phyloP scores from a whole-genome alignment of 2,329 filamentous ascomycete genomes.

The Moelleriella libera region DNA sequence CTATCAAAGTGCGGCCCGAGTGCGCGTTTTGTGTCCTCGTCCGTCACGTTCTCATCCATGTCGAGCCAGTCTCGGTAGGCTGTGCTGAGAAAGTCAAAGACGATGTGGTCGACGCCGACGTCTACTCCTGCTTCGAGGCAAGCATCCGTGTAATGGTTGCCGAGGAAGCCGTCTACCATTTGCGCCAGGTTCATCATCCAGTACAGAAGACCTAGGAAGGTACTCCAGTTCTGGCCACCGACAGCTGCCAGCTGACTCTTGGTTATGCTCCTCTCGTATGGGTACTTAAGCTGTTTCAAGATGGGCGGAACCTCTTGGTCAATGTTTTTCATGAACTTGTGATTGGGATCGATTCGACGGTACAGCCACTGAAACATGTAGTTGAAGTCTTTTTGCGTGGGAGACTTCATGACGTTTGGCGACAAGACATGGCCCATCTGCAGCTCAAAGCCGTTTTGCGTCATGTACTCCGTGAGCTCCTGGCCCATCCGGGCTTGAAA shows the following conservation, averaged over 20 bases:
- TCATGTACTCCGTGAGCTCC: constrained; percentile 82
- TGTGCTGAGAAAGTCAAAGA: constrained; percentile 79
- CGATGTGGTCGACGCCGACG: constrained; percentile 78
- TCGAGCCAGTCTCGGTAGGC: constrained; percentile 90
- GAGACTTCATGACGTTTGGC: constrained; percentile 80
- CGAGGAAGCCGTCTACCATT: constrained; percentile 75
- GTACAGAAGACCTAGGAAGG: constrained; percentile 83
- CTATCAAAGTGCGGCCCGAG: constrained; percentile 71
- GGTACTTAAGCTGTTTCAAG: constrained; percentile 85
- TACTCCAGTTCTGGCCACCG: constrained; percentile 93
- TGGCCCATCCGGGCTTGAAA: constrained; percentile 76
- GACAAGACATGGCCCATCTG: constrained; percentile 94
- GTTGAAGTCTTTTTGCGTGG: constrained; percentile 97
- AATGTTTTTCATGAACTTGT: constrained; percentile 86
- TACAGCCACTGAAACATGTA: constrained; percentile 98
- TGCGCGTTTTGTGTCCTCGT: constrained; percentile 67
- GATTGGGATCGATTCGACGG: constrained; percentile 84
- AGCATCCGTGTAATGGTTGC: constrained; percentile 75
- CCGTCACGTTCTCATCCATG: constrained; percentile 77
- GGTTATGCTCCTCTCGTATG: constrained; percentile 88
- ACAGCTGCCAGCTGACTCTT: constrained; percentile 93
- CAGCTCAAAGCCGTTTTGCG: constrained; percentile 90
- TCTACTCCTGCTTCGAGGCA: constrained; percentile 81
- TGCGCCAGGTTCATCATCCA: constrained; percentile 98
- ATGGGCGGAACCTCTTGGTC: constrained; percentile 90